Percentiles rank a stretch among this genome's conserved stretches.
phyloP scores from a whole-genome alignment of 371 early-diverging fungal species.

The Chytridiales sp. region DNA sequence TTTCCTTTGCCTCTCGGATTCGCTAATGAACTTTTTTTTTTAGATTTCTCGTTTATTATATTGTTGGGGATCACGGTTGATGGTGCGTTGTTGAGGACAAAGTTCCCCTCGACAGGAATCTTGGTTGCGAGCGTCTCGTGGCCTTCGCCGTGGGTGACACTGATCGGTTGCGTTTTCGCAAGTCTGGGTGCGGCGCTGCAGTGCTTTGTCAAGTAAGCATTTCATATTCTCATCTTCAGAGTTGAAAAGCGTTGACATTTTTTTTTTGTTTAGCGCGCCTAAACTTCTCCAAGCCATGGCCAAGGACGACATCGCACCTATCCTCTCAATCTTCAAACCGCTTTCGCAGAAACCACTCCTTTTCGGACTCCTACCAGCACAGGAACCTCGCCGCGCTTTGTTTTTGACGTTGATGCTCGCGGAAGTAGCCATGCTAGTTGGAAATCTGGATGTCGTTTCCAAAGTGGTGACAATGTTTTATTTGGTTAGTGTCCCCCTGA shows the following conservation, averaged over 20 bases:
- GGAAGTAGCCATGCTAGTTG: conserved; percentile 23
- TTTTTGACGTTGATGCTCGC: conserved; percentile 23
- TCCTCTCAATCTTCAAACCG: conserved; percentile 16
- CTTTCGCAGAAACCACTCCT: background rate
- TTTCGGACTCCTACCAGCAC: conserved; percentile 1
- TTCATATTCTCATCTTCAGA: background rate
- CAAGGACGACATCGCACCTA: conserved; percentile 28
- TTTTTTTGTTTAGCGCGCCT: conserved; percentile 10
- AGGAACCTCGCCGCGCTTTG: conserved; percentile 17
- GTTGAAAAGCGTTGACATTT: no score
- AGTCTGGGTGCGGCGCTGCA: conserved; percentile 30
- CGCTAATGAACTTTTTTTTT: background rate
- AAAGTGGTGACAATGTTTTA: conserved; percentile 25
- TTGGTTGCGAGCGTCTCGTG: conserved; percentile 20
- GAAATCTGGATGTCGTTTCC: conserved; percentile 23
- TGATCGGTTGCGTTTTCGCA: conserved; percentile 20
- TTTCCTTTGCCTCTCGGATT: background rate
- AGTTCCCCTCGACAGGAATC: background rate
- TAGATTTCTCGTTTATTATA: conserved; percentile 21
- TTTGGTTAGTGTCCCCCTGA: conserved; percentile 10
- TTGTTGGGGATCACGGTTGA: conserved; percentile 12
- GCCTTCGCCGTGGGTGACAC: conserved; percentile 24
- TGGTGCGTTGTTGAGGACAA: conserved; percentile 17
- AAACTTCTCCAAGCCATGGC: conserved; percentile 30
- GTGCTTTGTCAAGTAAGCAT: conserved; percentile 8